A percentile compares a stretch with the other conserved stretches of the same genome.
phyloP scores from a whole-genome alignment of 176 grass and related monocot genomes.

The Raddia distichophylla region DNA sequence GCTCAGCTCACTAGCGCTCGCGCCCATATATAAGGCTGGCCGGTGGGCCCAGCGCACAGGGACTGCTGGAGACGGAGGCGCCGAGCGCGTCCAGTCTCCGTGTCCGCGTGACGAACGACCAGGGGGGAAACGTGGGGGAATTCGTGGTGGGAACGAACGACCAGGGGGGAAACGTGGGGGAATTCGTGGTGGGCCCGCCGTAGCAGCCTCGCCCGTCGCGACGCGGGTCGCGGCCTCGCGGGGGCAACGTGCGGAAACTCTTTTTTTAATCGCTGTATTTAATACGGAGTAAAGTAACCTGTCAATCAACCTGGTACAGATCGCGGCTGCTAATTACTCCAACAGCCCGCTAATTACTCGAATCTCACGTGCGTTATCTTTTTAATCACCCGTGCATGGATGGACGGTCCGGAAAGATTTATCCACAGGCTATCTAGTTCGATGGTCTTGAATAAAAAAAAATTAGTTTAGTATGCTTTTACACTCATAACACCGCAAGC shows the following conservation, averaged over 20 bases:
- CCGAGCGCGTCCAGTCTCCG: conserved; percentile 31
- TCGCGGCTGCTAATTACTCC: no score
- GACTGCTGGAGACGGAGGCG: conserved; percentile 17
- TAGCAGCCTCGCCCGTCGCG: neutral
- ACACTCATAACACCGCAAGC: no score
- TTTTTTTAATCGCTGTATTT: no score
- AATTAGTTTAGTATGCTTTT: no score
- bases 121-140: conserved; percentile 46
- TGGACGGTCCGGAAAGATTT: neutral
- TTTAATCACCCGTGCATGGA: no score
- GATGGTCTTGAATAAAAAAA: no score
- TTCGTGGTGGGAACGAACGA: conserved; percentile 24
- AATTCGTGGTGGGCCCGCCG: neutral
- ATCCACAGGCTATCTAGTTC: no score
- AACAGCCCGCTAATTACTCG: no score
- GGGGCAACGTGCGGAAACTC: conserved; percentile 3
- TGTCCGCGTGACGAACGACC: conserved; percentile 54
- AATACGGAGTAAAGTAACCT: no score
- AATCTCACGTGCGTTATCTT: neutral
- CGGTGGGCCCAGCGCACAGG: neutral
- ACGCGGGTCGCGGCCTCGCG: neutral
- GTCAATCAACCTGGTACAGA: no score
- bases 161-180: conserved; percentile 47
- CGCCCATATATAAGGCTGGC: conserved; percentile 39
- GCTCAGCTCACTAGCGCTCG: conserved; percentile 3